A percentile compares a stretch with the other conserved stretches of the same genome.
Conservation (phyloP, 176 grass and related monocot species). For the Oryza brachyantha region DNA sequence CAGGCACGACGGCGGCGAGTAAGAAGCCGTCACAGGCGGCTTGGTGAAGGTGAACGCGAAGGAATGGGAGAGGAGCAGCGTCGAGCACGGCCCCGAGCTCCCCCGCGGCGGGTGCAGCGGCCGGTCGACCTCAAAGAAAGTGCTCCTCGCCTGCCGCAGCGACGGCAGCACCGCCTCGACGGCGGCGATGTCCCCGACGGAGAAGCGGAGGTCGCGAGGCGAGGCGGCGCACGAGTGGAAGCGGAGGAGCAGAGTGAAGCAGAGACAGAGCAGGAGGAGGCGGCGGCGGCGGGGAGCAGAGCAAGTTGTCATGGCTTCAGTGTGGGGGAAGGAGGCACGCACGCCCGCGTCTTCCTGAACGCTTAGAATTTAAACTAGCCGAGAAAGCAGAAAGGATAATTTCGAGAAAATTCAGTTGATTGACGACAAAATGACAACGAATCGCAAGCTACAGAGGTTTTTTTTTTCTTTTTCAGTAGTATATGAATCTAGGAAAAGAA, state of each 20-base stretch:
- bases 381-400: not conserved
- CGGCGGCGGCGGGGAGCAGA: not conserved
- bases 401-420: not conserved
- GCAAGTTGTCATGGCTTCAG: conserved; percentile 23
- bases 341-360: not conserved
- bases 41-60: conserved; percentile 58
- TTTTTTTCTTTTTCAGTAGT: not conserved
- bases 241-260: conserved; percentile 24
- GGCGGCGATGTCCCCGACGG: conserved; percentile 19
- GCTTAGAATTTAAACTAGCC: conserved; percentile 21
- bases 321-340: conserved; percentile 26
- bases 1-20: conserved; percentile 56
- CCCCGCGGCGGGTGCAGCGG: conserved; percentile 51
- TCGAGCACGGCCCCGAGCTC: conserved; percentile 52
- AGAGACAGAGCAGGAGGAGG: conserved; percentile 14
- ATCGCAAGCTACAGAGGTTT: not conserved
- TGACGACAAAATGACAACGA: not conserved
- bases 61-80: conserved; percentile 58
- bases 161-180: conserved; percentile 28
- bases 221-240: not conserved
- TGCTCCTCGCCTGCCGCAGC: conserved; percentile 7
- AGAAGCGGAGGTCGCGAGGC: conserved; percentile 26
- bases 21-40: conserved; percentile 53
- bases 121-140: conserved; percentile 75
- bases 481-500: not conserved